Conservation (phyloP, 331 rosid species). For the Quercus tomentella region DNA sequence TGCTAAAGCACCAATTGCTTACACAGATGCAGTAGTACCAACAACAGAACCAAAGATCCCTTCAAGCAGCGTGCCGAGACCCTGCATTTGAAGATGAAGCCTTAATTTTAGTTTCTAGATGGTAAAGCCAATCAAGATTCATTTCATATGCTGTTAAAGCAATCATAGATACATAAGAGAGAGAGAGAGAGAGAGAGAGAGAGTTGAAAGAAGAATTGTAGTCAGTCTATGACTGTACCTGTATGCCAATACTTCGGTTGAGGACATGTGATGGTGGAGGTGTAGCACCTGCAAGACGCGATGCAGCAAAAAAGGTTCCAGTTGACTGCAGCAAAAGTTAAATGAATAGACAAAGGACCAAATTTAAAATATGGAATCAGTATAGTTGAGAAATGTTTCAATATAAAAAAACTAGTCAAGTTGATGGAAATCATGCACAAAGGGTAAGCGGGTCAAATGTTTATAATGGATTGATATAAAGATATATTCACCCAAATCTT, state of each 20-base stretch:
- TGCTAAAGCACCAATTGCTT: constrained; percentile 28
- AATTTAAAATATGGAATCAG: neutral
- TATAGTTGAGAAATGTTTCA: neutral
- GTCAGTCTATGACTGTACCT: constrained; percentile 41
- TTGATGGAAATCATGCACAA: neutral
- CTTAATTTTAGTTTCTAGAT: constrained; percentile 6
- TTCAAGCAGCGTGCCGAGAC: constrained; percentile 70
- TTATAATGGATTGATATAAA: neutral
- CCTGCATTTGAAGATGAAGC: constrained; percentile 46
- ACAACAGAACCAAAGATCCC: constrained; percentile 81
- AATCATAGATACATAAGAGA: neutral
- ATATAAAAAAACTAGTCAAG: neutral
- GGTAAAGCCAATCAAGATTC: neutral
- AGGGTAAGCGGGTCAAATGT: neutral
- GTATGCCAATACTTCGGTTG: constrained; percentile 83
- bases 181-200: neutral
- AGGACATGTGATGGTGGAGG: constrained; percentile 84
- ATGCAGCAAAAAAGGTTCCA: constrained; percentile 78
- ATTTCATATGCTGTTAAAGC: neutral
- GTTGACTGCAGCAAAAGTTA: constrained; percentile 65
- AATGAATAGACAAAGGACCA: neutral
- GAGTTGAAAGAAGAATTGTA: neutral
- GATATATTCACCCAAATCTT: neutral
- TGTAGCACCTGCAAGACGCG: constrained; percentile 96
- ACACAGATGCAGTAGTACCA: constrained; percentile 95